phyloP scores from a whole-genome alignment of 2,329 filamentous ascomycete species.

The Polytolypa hystricis region DNA sequence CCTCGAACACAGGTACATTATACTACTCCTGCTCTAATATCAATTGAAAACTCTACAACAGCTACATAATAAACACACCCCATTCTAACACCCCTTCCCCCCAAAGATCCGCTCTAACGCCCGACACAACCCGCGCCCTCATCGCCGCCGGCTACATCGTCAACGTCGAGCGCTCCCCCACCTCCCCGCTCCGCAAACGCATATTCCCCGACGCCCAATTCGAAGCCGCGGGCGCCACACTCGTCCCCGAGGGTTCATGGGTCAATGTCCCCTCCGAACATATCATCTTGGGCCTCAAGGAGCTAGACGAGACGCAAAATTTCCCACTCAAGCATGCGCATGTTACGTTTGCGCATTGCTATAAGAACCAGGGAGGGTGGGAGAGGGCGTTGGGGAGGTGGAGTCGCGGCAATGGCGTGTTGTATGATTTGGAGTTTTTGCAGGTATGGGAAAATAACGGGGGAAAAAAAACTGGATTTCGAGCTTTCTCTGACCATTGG shows the following conservation, averaged over 20 bases:
- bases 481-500: conserved; percentile 3
- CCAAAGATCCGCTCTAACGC: conserved; percentile 16
- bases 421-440: conserved; percentile 18
- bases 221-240: conserved; percentile 27
- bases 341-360: conserved; percentile 18
- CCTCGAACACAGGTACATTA: conserved; percentile 14
- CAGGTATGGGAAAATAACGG: conserved; percentile 15
- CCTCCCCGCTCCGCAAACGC: conserved; percentile 16
- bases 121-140: conserved; percentile 29
- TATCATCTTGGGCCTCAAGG: conserved; percentile 16
- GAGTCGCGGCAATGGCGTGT: conserved; percentile 13
- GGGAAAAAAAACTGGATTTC: conserved; percentile 13
- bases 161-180: conserved; percentile 27
- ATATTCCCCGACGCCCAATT: conserved; percentile 32
- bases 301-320: conserved; percentile 15
- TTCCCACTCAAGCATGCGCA: conserved; percentile 15
- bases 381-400: conserved; percentile 15
- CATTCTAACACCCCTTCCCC: background rate
- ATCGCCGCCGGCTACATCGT: conserved; percentile 30
- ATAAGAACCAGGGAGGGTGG: conserved; percentile 17
- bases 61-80: background rate
- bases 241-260: conserved; percentile 32
- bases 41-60: conserved; percentile 3
- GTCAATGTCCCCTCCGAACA: conserved; percentile 22
- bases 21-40: background rate